Evolutionary conservation across 2,329 filamentous ascomycete species (phyloP).

Genomic region (Ascochyta lentis): DNA sequence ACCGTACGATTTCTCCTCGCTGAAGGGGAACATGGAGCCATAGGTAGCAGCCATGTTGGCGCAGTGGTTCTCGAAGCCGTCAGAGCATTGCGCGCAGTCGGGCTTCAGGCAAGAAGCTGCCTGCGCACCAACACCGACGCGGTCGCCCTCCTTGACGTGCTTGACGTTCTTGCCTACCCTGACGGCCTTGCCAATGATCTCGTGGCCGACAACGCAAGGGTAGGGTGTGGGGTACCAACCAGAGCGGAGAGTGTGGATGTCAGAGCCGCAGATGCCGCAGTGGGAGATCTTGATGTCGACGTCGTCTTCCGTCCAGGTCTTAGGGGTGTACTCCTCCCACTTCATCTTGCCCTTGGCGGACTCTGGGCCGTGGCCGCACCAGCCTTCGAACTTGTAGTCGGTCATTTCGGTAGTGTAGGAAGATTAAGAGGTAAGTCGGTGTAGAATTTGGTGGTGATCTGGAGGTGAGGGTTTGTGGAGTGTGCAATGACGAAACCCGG

Average conservation of each 20-base stretch:
- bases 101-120: constrained; percentile 54
- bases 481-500: neutral
- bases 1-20: constrained; percentile 66
- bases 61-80: constrained; percentile 58
- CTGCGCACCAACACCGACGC: constrained; percentile 60
- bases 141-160: constrained; percentile 66
- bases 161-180: constrained; percentile 54
- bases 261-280: constrained; percentile 47
- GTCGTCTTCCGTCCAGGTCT: constrained; percentile 71
- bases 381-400: constrained; percentile 57
- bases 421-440: no score
- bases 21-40: constrained; percentile 56
- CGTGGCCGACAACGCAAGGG: constrained; percentile 53
- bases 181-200: constrained; percentile 50
- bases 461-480: neutral
- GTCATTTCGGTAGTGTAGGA: constrained; percentile 20
- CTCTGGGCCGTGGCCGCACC: constrained; percentile 60
- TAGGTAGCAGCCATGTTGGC: constrained; percentile 54
- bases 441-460: neutral
- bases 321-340: constrained; percentile 56
- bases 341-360: constrained; percentile 62
- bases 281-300: constrained; percentile 50
- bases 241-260: constrained; percentile 43
- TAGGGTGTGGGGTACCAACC: constrained; percentile 48
- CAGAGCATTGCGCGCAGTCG: constrained; percentile 55